These are phyloP conservation scores for Cladorrhinum sp. DNA, from an alignment of 2,329 filamentous ascomycete genomes.

Conservation along the genomic window DNA sequence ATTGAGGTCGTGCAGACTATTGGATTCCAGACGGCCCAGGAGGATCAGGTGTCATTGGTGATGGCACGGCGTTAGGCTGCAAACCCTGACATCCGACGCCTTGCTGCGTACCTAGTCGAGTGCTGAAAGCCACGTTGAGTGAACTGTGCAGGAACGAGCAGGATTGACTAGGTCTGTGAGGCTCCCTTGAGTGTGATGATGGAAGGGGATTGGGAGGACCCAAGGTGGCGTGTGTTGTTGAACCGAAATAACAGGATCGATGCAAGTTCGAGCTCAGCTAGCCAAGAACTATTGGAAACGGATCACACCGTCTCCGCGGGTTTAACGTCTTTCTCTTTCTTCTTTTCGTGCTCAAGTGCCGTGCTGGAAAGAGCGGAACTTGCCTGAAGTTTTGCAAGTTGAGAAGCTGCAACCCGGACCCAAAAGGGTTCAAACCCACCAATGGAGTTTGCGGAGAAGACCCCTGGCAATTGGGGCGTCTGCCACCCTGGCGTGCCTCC, in stretches of 20 bases:
- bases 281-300: neutral
- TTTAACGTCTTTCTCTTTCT: neutral
- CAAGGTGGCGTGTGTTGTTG: neutral
- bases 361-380: no score
- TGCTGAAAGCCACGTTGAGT: no score
- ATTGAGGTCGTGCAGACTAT: slow-evolving; percentile 1
- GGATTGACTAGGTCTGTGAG: no score
- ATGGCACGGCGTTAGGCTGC: neutral
- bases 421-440: neutral
- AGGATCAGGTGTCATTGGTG: neutral
- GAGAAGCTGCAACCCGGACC: neutral
- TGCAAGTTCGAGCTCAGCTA: neutral
- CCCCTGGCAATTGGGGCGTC: neutral
- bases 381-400: neutral
- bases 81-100: neutral
- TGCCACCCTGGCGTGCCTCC: neutral
- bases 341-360: neutral
- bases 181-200: no score
- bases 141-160: no score
- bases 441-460: neutral
- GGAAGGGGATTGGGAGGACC: neutral
- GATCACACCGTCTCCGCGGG: neutral
- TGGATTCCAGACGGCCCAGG: neutral
- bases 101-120: no score
- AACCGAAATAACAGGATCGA: neutral